Evolutionary conservation across 2,329 filamentous ascomycete genomes (phyloP).

Genomic region (Purpureocillium lavendulum): DNA sequence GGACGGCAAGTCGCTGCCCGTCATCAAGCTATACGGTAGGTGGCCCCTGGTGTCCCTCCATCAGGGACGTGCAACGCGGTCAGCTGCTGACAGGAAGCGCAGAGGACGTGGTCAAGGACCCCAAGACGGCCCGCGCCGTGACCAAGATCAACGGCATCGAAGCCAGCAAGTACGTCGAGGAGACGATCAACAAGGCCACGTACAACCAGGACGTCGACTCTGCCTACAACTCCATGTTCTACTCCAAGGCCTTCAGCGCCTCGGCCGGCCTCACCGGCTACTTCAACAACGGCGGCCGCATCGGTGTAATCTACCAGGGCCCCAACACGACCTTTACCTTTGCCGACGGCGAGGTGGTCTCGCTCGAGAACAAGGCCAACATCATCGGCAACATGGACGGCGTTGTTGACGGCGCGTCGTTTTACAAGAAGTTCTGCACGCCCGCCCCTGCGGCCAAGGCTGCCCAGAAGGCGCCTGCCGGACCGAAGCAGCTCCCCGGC

Average conservation of each 20-base stretch:
- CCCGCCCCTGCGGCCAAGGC: slow-evolving; percentile 4
- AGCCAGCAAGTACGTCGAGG: slow-evolving; percentile 13
- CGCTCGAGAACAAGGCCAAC: slow-evolving; percentile 19
- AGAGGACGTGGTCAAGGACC: slow-evolving; percentile 12
- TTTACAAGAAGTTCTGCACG: slow-evolving; percentile 25
- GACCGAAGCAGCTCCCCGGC: slow-evolving; percentile 3
- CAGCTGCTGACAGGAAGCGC: background rate
- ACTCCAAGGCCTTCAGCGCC: slow-evolving; percentile 11
- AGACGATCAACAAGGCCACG: slow-evolving; percentile 10
- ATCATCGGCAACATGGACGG: slow-evolving; percentile 19
- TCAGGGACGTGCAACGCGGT: too few species aligned
- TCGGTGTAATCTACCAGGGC: slow-evolving; percentile 17
- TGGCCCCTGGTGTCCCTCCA: too few species aligned
- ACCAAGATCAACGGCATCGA: slow-evolving; percentile 18
- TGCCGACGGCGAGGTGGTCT: slow-evolving; percentile 23
- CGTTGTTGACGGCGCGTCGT: slow-evolving; percentile 21
- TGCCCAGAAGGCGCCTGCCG: background rate
- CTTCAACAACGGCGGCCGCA: slow-evolving; percentile 22
- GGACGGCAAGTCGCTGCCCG: slow-evolving; percentile 14
- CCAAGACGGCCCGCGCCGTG: slow-evolving; percentile 12
- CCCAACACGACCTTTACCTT: slow-evolving; percentile 26
- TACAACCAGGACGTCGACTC: slow-evolving; percentile 16
- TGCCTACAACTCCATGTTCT: slow-evolving; percentile 31
- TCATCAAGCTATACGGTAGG: slow-evolving; percentile 13
- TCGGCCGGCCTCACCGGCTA: slow-evolving; percentile 14